phyloP scores from a whole-genome alignment of 2,329 filamentous ascomycete genomes.

The Proliferodiscus dingleyae region DNA sequence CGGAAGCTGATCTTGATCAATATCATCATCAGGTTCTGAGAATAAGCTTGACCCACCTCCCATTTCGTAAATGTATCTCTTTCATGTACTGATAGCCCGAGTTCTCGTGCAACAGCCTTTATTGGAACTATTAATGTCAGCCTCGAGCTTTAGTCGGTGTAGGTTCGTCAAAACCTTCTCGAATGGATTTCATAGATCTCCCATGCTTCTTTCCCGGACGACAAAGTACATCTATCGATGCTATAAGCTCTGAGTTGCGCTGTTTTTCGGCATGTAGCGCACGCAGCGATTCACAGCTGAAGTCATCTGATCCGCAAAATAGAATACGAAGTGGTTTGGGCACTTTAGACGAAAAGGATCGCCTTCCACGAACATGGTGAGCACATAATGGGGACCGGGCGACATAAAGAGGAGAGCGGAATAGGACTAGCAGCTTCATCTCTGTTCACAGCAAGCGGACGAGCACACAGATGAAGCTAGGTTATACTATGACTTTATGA shows the following conservation, averaged over 20 bases:
- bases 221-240: slow-evolving; percentile 81
- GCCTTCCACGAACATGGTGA: background rate
- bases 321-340: slow-evolving; percentile 69
- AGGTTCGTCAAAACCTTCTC: slow-evolving; percentile 23
- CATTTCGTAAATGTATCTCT: slow-evolving; percentile 79
- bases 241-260: slow-evolving; percentile 50
- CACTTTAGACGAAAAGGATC: slow-evolving; percentile 1
- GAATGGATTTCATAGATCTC: slow-evolving; percentile 58
- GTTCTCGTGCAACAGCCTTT: slow-evolving; percentile 55
- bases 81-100: slow-evolving; percentile 66
- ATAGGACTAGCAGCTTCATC: background rate
- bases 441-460: no score
- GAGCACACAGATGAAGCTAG: no score
- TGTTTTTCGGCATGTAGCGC: slow-evolving; percentile 61
- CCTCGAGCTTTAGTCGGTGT: background rate
- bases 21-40: slow-evolving; percentile 1
- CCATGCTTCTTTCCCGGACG: slow-evolving; percentile 74
- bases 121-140: slow-evolving; percentile 59
- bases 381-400: background rate
- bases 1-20: slow-evolving; percentile 45
- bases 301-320: slow-evolving; percentile 90
- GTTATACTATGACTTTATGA: no score
- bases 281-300: slow-evolving; percentile 73
- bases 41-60: slow-evolving; percentile 48
- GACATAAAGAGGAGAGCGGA: background rate